Evolutionary conservation across 768 basidiomycete species (phyloP).

Genomic region (Astraeus odoratus): DNA sequence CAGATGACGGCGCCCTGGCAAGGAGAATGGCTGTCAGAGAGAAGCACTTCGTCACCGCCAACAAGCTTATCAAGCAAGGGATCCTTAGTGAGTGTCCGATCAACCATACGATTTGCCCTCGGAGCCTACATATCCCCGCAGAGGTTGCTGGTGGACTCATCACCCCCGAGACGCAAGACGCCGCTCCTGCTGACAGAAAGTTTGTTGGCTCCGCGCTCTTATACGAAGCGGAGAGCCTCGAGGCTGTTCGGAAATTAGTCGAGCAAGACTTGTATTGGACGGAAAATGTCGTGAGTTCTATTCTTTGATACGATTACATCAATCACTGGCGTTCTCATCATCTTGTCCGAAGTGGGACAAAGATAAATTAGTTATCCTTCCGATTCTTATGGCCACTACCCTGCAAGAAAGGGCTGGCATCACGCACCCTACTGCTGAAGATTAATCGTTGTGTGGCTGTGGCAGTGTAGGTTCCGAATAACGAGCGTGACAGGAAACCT

Average conservation of each 20-base stretch:
- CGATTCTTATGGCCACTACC: conserved; percentile 35
- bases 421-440: conserved; percentile 18
- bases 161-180: conserved; percentile 49
- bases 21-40: conserved; percentile 51
- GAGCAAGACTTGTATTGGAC: conserved; percentile 40
- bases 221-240: conserved; percentile 46
- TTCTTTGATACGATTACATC: neutral
- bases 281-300: conserved; percentile 33
- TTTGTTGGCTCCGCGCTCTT: conserved; percentile 57
- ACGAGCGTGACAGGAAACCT: neutral
- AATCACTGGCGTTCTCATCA: neutral
- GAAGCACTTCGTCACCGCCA: conserved; percentile 43
- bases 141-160: conserved; percentile 54
- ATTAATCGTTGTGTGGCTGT: conserved; percentile 5
- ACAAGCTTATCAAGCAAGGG: conserved; percentile 35
- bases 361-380: conserved; percentile 44
- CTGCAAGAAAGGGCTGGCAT: conserved; percentile 19
- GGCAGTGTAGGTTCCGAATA: neutral
- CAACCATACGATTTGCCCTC: conserved; percentile 7
- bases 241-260: conserved; percentile 33
- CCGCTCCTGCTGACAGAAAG: conserved; percentile 41
- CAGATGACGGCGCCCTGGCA: conserved; percentile 48
- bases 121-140: conserved; percentile 8
- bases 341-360: conserved; percentile 46
- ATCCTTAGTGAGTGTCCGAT: conserved; percentile 39